Percentiles rank a stretch among this genome's conserved stretches.
Evolutionary conservation across 2,329 filamentous ascomycete genomes (phyloP).

Genomic region (Metarhizium guizhouense): DNA sequence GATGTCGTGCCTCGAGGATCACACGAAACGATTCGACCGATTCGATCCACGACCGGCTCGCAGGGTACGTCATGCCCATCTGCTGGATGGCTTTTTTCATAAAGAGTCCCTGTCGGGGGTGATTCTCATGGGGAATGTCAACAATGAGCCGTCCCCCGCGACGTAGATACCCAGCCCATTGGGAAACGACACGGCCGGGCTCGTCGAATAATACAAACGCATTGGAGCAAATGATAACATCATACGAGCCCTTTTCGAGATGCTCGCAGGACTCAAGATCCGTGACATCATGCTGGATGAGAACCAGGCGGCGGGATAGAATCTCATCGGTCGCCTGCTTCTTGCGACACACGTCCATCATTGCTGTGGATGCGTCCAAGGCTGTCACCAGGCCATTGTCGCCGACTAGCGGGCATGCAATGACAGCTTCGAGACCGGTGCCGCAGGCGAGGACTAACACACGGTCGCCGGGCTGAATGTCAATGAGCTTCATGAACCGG

Average conservation of each 20-base stretch:
- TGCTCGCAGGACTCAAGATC: slow-evolving; percentile 13
- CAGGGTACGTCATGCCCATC: slow-evolving; percentile 10
- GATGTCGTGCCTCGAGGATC: slow-evolving; percentile 18
- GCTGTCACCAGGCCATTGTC: slow-evolving; percentile 18
- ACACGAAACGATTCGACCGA: slow-evolving; percentile 17
- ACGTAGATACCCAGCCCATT: slow-evolving; percentile 21
- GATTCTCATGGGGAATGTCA: not conserved
- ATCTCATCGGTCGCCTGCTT: not conserved
- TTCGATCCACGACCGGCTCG: slow-evolving; percentile 17
- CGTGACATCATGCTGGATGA: slow-evolving; percentile 19
- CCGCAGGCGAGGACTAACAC: slow-evolving; percentile 25
- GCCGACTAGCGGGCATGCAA: slow-evolving; percentile 18
- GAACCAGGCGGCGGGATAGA: not conserved
- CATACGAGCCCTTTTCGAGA: slow-evolving; percentile 16
- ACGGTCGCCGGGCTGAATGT: slow-evolving; percentile 13
- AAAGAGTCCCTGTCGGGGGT: not conserved
- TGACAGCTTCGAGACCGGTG: slow-evolving; percentile 23
- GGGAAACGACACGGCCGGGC: slow-evolving; percentile 11
- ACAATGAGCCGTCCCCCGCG: not conserved
- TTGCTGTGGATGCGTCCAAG: slow-evolving; percentile 22
- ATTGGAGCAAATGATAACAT: slow-evolving; percentile 23
- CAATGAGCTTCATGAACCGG: slow-evolving; percentile 18
- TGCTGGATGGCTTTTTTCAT: not conserved
- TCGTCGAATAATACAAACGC: slow-evolving; percentile 19
- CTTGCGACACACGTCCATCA: slow-evolving; percentile 16